These are phyloP conservation scores for Epichloe aotearoae DNA, from an alignment of 2,329 filamentous ascomycete species.

Conservation along the genomic window DNA sequence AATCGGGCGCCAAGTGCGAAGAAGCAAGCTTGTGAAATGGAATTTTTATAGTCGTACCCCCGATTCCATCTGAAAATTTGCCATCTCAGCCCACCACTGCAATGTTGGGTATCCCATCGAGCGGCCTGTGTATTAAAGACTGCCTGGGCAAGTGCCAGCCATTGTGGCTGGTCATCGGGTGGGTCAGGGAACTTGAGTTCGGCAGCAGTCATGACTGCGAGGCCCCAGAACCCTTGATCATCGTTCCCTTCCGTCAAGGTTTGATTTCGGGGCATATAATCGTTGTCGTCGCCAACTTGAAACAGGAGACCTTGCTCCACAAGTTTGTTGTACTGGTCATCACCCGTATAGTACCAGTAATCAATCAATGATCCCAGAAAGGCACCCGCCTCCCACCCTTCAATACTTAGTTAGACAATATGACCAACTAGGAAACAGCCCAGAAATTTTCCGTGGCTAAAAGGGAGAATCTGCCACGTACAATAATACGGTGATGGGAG, in stretches of 20 bases:
- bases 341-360: constrained; percentile 75
- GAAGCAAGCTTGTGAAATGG: constrained; percentile 49
- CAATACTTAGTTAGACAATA: constrained; percentile 1
- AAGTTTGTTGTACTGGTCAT: constrained; percentile 56
- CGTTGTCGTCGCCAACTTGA: constrained; percentile 58
- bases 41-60: constrained; percentile 67
- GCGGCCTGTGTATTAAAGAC: constrained; percentile 69
- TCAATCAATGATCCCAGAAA: constrained; percentile 61
- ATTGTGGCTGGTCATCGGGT: constrained; percentile 41
- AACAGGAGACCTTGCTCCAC: constrained; percentile 55
- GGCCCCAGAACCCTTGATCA: constrained; percentile 63
- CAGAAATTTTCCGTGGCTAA: background rate
- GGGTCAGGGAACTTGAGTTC: constrained; percentile 56
- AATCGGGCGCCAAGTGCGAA: constrained; percentile 54
- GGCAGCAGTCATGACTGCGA: constrained; percentile 57
- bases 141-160: constrained; percentile 61
- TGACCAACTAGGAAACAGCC: background rate
- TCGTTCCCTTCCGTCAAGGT: constrained; percentile 59
- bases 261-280: constrained; percentile 69
- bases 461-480: constrained; percentile 16
- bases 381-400: constrained; percentile 62
- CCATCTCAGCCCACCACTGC: constrained; percentile 68
- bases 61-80: constrained; percentile 76
- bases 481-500: constrained; percentile 42
- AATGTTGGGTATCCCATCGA: constrained; percentile 57